phyloP scores from a whole-genome alignment of 2,329 filamentous ascomycete genomes.

The Teratosphaeria destructans region DNA sequence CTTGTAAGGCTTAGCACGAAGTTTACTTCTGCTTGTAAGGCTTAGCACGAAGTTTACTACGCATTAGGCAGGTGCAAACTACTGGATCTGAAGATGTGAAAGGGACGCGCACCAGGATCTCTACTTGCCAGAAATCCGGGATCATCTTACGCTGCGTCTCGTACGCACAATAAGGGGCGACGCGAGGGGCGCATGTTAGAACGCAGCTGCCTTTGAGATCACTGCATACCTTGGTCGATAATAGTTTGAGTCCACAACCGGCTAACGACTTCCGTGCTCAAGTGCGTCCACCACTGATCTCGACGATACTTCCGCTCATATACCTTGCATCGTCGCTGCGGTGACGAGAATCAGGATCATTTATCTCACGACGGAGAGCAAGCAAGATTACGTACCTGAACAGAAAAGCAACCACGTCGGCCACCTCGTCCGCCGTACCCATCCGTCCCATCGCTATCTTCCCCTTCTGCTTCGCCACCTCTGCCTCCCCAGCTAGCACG shows the following conservation, averaged over 20 bases:
- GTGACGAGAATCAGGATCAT: neutral
- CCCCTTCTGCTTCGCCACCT: constrained; percentile 29
- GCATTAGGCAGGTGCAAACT: too few relatives aligned
- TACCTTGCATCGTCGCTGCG: constrained; percentile 3
- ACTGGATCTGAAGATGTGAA: too few relatives aligned
- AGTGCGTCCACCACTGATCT: constrained; percentile 35
- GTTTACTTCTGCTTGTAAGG: too few relatives aligned
- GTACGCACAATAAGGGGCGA: too few relatives aligned
- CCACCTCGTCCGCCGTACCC: constrained; percentile 38
- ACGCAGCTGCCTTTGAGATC: too few relatives aligned
- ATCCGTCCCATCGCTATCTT: constrained; percentile 34
- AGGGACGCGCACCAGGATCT: too few relatives aligned
- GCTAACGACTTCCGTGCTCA: neutral
- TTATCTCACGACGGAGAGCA: neutral
- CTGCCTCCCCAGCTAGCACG: constrained; percentile 38
- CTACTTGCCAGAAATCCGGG: too few relatives aligned
- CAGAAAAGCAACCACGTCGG: constrained; percentile 41
- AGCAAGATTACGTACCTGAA: constrained; percentile 28
- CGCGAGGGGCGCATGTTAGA: too few relatives aligned
- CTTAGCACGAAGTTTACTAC: too few relatives aligned
- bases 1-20: too few relatives aligned
- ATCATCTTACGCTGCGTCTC: too few relatives aligned
- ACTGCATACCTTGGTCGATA: too few relatives aligned
- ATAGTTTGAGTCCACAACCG: neutral
- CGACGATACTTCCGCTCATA: constrained; percentile 39